Conservation (phyloP, 2,329 filamentous ascomycete species). For the Epichloe aotearoae region DNA sequence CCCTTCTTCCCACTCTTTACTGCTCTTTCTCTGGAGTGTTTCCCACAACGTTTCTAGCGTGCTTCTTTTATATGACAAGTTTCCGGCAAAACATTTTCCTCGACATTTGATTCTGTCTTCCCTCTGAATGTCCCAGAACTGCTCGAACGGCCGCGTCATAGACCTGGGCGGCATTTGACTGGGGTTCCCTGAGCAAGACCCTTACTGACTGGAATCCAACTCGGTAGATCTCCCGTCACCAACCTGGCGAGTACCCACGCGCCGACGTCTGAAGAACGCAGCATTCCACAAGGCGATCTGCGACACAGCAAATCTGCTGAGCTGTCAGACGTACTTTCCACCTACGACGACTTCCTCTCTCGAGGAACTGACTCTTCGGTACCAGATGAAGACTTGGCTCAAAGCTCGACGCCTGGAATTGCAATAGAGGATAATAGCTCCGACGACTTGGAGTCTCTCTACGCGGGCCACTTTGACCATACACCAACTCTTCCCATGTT, state of each 20-base stretch:
- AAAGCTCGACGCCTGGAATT: conserved; percentile 15
- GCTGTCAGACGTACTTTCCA: conserved; percentile 27
- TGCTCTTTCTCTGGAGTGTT: background rate
- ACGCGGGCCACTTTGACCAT: conserved; percentile 25
- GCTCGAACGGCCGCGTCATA: background rate
- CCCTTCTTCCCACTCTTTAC: background rate
- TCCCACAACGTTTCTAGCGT: background rate
- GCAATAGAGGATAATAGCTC: conserved; percentile 16
- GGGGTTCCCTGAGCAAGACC: background rate
- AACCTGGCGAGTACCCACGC: conserved; percentile 12
- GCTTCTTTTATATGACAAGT: background rate
- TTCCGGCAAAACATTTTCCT: background rate
- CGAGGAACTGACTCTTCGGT: conserved; percentile 17
- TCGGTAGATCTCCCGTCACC: conserved; percentile 13
- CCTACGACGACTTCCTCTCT: conserved; percentile 30
- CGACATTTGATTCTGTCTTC: background rate
- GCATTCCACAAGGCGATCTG: conserved; percentile 28
- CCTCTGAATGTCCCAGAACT: background rate
- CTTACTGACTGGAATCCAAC: conserved; percentile 15
- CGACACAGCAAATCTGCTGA: conserved; percentile 28
- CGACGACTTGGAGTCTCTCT: conserved; percentile 12
- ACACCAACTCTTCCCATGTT: conserved; percentile 34
- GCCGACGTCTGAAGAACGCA: conserved; percentile 18
- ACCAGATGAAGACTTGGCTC: conserved; percentile 11
- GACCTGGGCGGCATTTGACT: background rate